Evolutionary conservation across 305 asterid species (phyloP).

Genomic region (Fraxinus floribunda): DNA sequence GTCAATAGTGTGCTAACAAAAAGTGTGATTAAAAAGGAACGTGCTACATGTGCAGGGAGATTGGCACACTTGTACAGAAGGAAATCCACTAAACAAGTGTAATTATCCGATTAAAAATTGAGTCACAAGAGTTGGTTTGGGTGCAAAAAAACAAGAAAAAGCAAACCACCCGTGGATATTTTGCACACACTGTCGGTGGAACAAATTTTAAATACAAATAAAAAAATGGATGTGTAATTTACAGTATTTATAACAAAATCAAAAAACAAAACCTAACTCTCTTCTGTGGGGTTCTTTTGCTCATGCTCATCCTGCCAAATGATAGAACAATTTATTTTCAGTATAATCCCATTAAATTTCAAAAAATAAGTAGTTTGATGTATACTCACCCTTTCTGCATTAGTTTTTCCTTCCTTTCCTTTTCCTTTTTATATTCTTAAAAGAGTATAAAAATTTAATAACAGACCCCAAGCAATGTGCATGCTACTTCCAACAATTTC

Average conservation of each 20-base stretch:
- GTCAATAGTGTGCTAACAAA: not conserved
- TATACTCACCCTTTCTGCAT: slow-evolving; percentile 5
- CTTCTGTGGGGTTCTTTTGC: slow-evolving; percentile 36
- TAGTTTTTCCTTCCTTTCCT: not conserved
- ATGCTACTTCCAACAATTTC: not conserved
- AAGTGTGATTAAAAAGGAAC: not conserved
- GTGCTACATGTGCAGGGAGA: not conserved
- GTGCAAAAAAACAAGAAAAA: slow-evolving; percentile 12
- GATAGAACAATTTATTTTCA: slow-evolving; percentile 16
- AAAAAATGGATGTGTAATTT: slow-evolving; percentile 69
- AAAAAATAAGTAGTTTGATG: not conserved
- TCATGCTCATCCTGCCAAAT: slow-evolving; percentile 37
- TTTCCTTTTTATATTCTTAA: not conserved
- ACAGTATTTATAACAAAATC: slow-evolving; percentile 57
- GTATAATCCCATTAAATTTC: slow-evolving; percentile 18
- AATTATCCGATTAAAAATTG: not conserved
- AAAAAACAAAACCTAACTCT: slow-evolving; percentile 11
- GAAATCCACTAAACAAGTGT: not conserved
- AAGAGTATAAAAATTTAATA: slow-evolving; percentile 48
- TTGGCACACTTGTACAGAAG: not conserved
- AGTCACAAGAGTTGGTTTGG: slow-evolving; percentile 32
- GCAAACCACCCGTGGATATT: slow-evolving; percentile 29
- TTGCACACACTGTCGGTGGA: slow-evolving; percentile 52
- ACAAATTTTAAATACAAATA: slow-evolving; percentile 53
- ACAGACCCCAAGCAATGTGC: slow-evolving; percentile 30